Percentiles rank a stretch among this genome's conserved stretches.
phyloP scores from a whole-genome alignment of 2,329 filamentous ascomycete genomes.

The Colletotrichum caudatum region DNA sequence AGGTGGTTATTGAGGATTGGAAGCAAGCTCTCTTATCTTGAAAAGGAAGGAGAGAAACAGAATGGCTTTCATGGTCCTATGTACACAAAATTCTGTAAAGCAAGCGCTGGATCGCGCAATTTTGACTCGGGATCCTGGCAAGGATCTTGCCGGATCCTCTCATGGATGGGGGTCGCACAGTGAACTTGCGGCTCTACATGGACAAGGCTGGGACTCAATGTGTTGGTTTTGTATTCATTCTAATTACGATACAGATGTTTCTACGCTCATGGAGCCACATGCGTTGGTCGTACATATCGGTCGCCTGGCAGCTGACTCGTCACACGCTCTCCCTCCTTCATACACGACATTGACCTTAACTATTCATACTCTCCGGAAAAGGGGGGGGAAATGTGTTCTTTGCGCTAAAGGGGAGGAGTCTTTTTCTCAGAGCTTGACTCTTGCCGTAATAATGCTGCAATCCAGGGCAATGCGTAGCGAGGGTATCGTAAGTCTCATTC shows the following conservation, averaged over 20 bases:
- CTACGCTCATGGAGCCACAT: conserved; percentile 11
- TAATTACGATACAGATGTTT: conserved; percentile 22
- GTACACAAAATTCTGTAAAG: conserved; percentile 24
- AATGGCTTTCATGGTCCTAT: conserved; percentile 5
- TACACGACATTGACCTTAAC: conserved; percentile 9
- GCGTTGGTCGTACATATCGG: conserved; percentile 5
- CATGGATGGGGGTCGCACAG: neutral
- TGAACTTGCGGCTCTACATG: too few species aligned
- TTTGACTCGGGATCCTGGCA: neutral
- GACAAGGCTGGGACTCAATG: neutral
- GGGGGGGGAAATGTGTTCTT: neutral
- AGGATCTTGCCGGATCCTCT: neutral
- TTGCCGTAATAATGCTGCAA: conserved; percentile 19
- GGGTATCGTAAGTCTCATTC: conserved; percentile 39
- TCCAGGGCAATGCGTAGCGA: conserved; percentile 29
- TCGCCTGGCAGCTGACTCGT: neutral
- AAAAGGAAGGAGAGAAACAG: neutral
- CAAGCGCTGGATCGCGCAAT: conserved; percentile 20
- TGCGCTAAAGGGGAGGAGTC: neutral
- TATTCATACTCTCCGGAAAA: neutral
- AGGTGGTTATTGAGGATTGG: conserved; percentile 12
- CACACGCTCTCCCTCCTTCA: neutral
- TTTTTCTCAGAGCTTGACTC: conserved; percentile 20
- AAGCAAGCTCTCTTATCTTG: neutral
- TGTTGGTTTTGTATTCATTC: neutral